Conservation (phyloP, 345 rosid genomes). For the Litchi chinensis region DNA sequence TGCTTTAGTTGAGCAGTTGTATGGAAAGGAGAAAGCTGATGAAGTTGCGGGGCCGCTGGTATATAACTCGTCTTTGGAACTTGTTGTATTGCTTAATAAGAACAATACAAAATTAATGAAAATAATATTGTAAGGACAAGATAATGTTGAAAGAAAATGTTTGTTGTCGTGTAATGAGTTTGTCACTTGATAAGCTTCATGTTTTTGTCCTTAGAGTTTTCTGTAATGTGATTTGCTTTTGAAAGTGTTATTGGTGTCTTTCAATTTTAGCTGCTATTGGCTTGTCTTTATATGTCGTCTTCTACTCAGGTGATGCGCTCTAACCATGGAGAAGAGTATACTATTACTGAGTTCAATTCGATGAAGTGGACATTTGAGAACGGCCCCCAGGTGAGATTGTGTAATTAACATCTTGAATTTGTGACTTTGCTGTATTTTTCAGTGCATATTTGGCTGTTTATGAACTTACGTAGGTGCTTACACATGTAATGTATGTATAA, state of each 20-base stretch:
- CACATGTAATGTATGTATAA: neutral
- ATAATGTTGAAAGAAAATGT: neutral
- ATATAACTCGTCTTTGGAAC: conserved; percentile 12
- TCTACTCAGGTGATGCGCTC: conserved; percentile 67
- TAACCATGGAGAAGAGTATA: conserved; percentile 74
- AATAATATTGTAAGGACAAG: neutral
- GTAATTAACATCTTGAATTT: neutral
- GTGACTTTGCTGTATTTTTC: neutral
- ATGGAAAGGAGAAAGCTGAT: conserved; percentile 72
- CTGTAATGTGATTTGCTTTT: neutral
- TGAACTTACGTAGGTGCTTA: neutral
- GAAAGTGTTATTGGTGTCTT: neutral
- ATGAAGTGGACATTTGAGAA: conserved; percentile 59
- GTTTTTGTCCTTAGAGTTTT: neutral
- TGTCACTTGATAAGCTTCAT: neutral
- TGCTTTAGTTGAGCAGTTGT: conserved; percentile 69
- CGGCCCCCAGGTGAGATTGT: conserved; percentile 58
- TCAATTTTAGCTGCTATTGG: neutral
- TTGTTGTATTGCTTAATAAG: neutral
- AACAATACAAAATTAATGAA: too few species aligned
- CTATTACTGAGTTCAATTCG: conserved; percentile 70
- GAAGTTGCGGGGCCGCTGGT: conserved; percentile 80
- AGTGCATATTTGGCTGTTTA: too few species aligned
- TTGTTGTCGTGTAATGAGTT: neutral
- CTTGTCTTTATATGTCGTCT: conserved; percentile 9